Base-by-base conservation (phyloP, 2,329 filamentous ascomycete species). In the Arthroderma sp. region DNA sequence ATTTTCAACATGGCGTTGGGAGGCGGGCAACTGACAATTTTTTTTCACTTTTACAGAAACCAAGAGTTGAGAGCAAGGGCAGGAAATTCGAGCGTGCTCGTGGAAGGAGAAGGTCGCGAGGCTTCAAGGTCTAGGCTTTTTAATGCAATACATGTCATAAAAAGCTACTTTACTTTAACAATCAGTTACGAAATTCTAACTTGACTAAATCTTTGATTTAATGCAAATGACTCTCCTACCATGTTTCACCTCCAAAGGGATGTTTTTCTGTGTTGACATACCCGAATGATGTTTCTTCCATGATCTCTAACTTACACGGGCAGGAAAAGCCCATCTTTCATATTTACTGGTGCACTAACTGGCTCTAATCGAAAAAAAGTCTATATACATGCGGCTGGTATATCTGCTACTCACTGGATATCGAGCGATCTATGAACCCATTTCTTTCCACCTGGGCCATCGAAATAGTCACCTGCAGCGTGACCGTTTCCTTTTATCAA, bases 41-140 rank as follows among this genome's bases (percentile, higher is more conserved):
- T 47, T 34, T 36, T 36, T 45, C 33, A 44, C 30, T 36, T 48
- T 51, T 61, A 50, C 57, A 91, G 89, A 96, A 95, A 80, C 89
- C 89, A 59, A 85, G 94, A 61, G 79, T 98, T 64, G 79, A 86
- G 73, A 94, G 86, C 78, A 98, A 98, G 85, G 93, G 93, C 66
- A 84, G 91, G 74, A 98, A 98, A 80, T 98, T 98, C 78, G 93
- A 98, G 83, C 80, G 81, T 65, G 91, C 88, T 65, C 88, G 91
- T 91, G 93, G 91, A 73, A 88, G 91, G 74, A 93, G 91, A 83
- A 78, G 87, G 70, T 96, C 88, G 63, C 81, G 85, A 66, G 91
- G 93, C 80, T 98, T 98, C 88, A 98, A 98, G 87, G 91, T 98
- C 69, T 98, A 94, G 85, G 50, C 37, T 47, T 49, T 47, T 38